Evolutionary conservation across 352 stramenopile species (phyloP), one percentile per base, ranked within the genome.

Genomic region (Phytopythium cucurbitacearum): DNA sequence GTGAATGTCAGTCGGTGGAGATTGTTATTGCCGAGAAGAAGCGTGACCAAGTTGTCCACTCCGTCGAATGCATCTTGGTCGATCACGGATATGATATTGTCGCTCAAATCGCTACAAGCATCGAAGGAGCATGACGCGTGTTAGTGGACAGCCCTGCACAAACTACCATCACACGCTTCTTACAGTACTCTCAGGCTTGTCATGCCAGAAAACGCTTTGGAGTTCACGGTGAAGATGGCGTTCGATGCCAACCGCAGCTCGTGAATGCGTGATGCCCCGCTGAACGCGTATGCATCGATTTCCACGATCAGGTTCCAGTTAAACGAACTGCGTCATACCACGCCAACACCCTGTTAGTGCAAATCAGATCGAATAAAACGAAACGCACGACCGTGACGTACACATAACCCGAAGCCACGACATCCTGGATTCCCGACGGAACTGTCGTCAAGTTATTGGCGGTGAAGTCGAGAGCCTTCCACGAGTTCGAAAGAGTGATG

Each of bases 21-120:
- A 13, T 79, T 73, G 51, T 89, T 89, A 16, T 54, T 39, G 39
- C 64, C 67, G 13, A 89, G 56, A 1, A 65, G 60, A 0, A 89
- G 59, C 33, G 75, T 54, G 39, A 72, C 50, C 2, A 89, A 57
- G 13, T 56, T 66, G 15, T 76, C 58, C 11, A 89, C 56, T 0
- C 68, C 71, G 15, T 64, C 59, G 41, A 89, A 86, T 3, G 77
- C 73, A 35, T 83, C 54, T 38, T 57, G 37, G 3, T 73, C 65
- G n/a, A 89, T 67, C 12, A 85, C 54, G 1, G 78, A 89, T 40
- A 89, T 84, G 16, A 87, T 69, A 40, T 89, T 89, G 64, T 89
- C 76, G 40, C 73, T 81, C 51, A 89, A 59, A 57, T 87, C 76
- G 32, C 77, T 85, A 28, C 0, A 5, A 16, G 12, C 48, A 49